Conservation (phyloP, 176 grass and related monocot species). For the Saccharum officinarum region DNA sequence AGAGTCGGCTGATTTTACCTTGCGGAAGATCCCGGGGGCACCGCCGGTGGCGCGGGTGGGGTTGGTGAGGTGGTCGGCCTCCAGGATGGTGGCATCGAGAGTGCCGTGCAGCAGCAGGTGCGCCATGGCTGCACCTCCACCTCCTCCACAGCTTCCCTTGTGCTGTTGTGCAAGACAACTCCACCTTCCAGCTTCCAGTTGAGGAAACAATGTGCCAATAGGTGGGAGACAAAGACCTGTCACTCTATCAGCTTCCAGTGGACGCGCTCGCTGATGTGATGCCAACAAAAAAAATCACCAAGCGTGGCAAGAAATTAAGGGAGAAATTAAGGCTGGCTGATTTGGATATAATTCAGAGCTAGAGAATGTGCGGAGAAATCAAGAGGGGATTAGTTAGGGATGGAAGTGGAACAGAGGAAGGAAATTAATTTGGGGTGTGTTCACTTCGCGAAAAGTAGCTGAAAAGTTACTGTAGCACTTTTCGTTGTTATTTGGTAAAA, state of each 20-base stretch:
- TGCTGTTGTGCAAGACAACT: too few species aligned
- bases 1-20: conserved; percentile 40
- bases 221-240: background rate
- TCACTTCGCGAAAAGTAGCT: too few species aligned
- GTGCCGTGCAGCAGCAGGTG: conserved; percentile 70
- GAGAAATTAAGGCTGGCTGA: background rate
- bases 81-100: conserved; percentile 63
- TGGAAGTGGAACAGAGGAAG: background rate
- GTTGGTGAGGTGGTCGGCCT: conserved; percentile 54
- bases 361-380: conserved; percentile 4
- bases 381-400: background rate
- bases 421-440: background rate
- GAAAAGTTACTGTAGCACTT: too few species aligned
- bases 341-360: background rate
- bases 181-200: background rate
- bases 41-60: conserved; percentile 38
- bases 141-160: background rate
- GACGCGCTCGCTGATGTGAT: background rate
- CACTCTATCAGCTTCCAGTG: background rate
- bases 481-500: too few species aligned
- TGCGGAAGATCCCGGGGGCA: conserved; percentile 64
- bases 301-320: background rate
- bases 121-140: conserved; percentile 40
- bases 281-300: background rate
- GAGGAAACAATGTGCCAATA: background rate